Conservation (phyloP, 495 filamentous ascomycete genomes). For the Penicillium parvum region DNA sequence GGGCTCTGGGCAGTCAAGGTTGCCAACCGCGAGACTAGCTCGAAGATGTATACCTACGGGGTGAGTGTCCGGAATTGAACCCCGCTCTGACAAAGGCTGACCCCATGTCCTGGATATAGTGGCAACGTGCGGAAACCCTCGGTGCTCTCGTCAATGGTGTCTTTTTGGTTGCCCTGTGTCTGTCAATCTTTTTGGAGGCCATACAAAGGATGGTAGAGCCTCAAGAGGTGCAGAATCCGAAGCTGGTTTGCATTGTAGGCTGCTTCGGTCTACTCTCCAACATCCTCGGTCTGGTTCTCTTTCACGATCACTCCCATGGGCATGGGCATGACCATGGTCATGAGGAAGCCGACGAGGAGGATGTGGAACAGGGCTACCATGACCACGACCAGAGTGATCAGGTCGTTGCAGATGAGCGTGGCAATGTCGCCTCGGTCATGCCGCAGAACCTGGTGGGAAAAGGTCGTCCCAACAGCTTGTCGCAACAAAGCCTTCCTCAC, state of each 20-base stretch:
- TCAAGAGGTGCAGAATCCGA: slow-evolving; percentile 75
- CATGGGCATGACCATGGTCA: slow-evolving; percentile 42
- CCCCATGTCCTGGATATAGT: slow-evolving; percentile 49
- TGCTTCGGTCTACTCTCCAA: slow-evolving; percentile 84
- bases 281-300: slow-evolving; percentile 78
- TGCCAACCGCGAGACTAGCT: slow-evolving; percentile 68
- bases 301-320: slow-evolving; percentile 88
- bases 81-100: slow-evolving; percentile 13
- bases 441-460: slow-evolving; percentile 24
- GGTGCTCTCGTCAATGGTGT: slow-evolving; percentile 95
- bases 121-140: slow-evolving; percentile 96
- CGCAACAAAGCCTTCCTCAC: slow-evolving; percentile 42
- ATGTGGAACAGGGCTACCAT: slow-evolving; percentile 44
- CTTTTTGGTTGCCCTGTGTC: slow-evolving; percentile 89
- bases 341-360: slow-evolving; percentile 28
- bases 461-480: slow-evolving; percentile 9
- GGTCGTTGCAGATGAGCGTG: slow-evolving; percentile 38
- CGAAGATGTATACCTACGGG: slow-evolving; percentile 89
- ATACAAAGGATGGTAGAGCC: slow-evolving; percentile 85
- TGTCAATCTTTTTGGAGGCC: slow-evolving; percentile 94
- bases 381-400: slow-evolving; percentile 34
- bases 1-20: slow-evolving; percentile 94
- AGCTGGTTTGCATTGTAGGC: slow-evolving; percentile 82
- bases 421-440: slow-evolving; percentile 47
- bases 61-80: slow-evolving; percentile 46